phyloP scores from a whole-genome alignment of 129 eudicot species.

The Arctium minus region DNA sequence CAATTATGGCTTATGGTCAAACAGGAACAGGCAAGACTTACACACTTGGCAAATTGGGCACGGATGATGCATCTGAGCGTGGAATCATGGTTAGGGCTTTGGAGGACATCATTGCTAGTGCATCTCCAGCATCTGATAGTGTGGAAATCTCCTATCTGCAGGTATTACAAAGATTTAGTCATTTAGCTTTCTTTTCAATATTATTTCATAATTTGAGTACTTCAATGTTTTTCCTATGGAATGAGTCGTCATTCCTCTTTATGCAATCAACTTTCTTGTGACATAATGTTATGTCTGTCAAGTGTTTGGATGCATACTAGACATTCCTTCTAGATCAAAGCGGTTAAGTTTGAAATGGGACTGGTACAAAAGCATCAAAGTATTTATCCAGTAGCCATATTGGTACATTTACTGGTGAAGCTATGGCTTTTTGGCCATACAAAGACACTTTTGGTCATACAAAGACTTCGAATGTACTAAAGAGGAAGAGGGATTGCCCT shows the following conservation, averaged over 20 bases:
- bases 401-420: not conserved
- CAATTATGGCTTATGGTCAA: constrained; percentile 99
- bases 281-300: not conserved
- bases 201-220: not conserved
- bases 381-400: not conserved
- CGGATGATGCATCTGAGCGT: constrained; percentile 80
- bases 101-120: constrained; percentile 72
- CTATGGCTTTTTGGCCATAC: not conserved
- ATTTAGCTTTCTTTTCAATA: not conserved
- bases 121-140: constrained; percentile 58
- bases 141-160: constrained; percentile 88
- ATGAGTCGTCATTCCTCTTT: not conserved
- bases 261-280: not conserved
- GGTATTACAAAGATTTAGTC: constrained; percentile 34
- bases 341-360: not conserved
- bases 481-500: not conserved
- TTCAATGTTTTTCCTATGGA: not conserved
- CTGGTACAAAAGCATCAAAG: not conserved
- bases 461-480: not conserved
- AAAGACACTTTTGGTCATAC: no score
- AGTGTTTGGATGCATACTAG: not conserved
- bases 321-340: not conserved
- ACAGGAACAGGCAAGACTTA: constrained; percentile 98
- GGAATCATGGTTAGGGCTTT: constrained; percentile 98
- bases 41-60: constrained; percentile 87